These are phyloP conservation scores for Capsella bursapastoris DNA, from an alignment of 345 rosid species.

Conservation along the genomic window DNA sequence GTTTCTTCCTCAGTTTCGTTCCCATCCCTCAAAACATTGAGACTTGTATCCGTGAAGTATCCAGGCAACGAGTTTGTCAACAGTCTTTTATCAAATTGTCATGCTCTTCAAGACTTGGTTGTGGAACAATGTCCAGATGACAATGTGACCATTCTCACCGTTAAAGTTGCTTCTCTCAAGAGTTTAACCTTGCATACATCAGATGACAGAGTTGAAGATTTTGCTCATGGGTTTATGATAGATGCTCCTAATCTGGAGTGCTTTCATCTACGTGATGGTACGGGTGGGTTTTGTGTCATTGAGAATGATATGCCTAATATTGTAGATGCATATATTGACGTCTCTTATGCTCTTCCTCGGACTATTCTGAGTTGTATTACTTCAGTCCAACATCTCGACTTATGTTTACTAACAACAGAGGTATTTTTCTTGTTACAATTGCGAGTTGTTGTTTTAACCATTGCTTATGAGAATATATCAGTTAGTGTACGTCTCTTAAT, in stretches of 20 bases:
- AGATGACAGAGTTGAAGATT: neutral
- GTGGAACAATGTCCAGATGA: neutral
- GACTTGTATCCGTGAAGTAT: constrained; percentile 5
- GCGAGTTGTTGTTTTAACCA: neutral
- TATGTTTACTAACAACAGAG: neutral
- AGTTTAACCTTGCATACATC: accelerated
- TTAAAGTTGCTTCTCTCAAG: neutral
- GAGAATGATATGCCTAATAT: neutral
- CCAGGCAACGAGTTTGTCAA: neutral
- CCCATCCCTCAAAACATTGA: constrained; percentile 22
- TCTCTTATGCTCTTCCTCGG: neutral
- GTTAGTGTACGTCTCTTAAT: neutral
- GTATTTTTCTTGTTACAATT: neutral
- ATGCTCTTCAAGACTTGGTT: neutral
- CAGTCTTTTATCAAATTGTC: neutral
- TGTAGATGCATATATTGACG: neutral
- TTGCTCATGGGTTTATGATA: neutral
- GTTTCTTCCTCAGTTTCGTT: neutral
- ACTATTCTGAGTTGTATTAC: neutral
- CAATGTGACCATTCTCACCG: constrained; percentile 1
- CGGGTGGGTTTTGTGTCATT: neutral
- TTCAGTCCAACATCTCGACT: neutral
- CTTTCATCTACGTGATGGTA: neutral
- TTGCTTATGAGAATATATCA: neutral
- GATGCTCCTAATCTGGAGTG: neutral